Base-by-base conservation (phyloP, 108 stramenopile species). In the Cylindrotheca closterium region DNA sequence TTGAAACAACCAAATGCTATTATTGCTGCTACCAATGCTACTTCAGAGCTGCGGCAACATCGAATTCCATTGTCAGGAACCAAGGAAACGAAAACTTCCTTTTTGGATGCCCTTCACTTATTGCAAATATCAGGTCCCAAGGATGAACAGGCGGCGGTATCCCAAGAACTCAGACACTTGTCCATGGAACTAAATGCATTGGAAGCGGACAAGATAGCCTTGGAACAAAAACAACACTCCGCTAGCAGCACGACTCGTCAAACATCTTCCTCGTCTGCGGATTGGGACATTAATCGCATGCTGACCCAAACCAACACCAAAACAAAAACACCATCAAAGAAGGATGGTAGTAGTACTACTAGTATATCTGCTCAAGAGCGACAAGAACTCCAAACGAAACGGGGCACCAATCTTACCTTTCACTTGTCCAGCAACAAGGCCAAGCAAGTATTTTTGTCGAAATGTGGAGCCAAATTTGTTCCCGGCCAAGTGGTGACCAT, bases 171-270 rank as follows among this genome's bases (percentile, higher is more conserved):
- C 22, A 31, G 32, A 17, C 53, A 58, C 4, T 18, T 82, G 55
- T 60, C 61, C 26, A 32, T 55, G 28, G 85, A 86, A 67, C 67
- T 86, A 37, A 60, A 68, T 33, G 61, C 75, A 7, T 32, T 86
- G 33, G 66, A 73, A 59, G 55, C 63, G 17, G 85, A 86, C 51
- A 58, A 63, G 34, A 28, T 48, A 47, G 28, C 24, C 23, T n/a
- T 56, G 28, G 27, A 55, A 45, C 10, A 53, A 26, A 29, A 21
- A 15, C 3, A 23, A 53, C 7, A 4, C 23, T 21, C 59, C 22
- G 32, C 8, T 26, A n/a, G n/a, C n/a, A n/a, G n/a, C n/a, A n/a
- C n/a, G n/a, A n/a, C n/a, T n/a, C n/a, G n/a, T n/a, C n/a, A n/a
- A n/a, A n/a, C n/a, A n/a, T n/a, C n/a, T n/a, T n/a, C n/a, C n/a